Conservation (phyloP, 2,329 filamentous ascomycete genomes). For the Samsoniella hepiali region DNA sequence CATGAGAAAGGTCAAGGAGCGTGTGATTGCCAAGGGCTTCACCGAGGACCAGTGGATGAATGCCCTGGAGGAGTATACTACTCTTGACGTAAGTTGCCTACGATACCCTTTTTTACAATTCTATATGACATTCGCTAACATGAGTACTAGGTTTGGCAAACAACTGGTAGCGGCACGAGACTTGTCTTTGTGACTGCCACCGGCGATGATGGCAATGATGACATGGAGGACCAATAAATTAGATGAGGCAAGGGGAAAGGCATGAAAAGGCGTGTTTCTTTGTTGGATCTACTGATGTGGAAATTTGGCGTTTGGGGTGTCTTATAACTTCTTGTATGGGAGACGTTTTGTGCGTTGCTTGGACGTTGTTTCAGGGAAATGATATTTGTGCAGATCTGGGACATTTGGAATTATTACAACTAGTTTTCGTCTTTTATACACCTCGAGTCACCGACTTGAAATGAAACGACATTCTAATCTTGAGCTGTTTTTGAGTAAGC, state of each 20-base stretch:
- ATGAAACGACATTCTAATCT: neutral
- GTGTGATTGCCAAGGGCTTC: conserved; percentile 94
- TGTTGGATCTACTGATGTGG: neutral
- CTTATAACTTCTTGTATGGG: neutral
- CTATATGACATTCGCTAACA: conserved; percentile 4
- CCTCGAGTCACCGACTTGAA: neutral
- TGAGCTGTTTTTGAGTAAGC: no score
- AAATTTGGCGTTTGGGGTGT: conserved; percentile 31
- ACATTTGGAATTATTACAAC: neutral
- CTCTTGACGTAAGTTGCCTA: conserved; percentile 72
- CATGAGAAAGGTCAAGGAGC: conserved; percentile 82
- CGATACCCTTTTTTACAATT: neutral
- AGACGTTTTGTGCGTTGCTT: neutral
- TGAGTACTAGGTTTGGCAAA: conserved; percentile 69
- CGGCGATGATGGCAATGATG: conserved; percentile 47
- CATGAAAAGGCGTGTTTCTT: conserved; percentile 3
- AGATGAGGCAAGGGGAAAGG: neutral
- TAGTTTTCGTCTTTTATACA: neutral
- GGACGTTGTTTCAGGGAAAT: neutral
- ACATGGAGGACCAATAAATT: conserved; percentile 38
- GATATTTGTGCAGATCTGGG: neutral
- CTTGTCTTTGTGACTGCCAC: conserved; percentile 66
- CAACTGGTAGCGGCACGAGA: conserved; percentile 65
- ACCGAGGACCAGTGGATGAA: conserved; percentile 88
- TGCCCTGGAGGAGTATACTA: conserved; percentile 84